A percentile compares a stretch with the other conserved stretches of the same genome.
Evolutionary conservation across 2,329 filamentous ascomycete genomes (phyloP).

Genomic region (Neophaeococcomyces mojaviensis): DNA sequence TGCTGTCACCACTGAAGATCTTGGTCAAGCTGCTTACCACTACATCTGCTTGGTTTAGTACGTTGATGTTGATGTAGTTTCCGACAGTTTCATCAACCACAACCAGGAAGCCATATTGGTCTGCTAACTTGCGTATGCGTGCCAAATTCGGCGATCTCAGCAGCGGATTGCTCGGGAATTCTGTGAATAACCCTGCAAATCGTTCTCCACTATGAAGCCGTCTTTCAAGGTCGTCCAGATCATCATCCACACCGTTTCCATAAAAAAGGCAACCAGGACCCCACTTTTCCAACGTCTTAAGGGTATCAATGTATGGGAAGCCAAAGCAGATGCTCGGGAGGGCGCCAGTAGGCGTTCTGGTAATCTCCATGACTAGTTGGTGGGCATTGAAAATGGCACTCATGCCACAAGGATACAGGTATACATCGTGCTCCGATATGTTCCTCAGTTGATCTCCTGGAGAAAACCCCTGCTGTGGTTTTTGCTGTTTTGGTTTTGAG

Average conservation of each 20-base stretch:
- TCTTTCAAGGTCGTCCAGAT: conserved; percentile 75
- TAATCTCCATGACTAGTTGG: conserved; percentile 59
- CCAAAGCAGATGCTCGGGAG: conserved; percentile 79
- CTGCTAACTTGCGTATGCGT: conserved; percentile 72
- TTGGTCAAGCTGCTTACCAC: conserved; percentile 95
- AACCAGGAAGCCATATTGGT: conserved; percentile 78
- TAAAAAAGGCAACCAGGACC: conserved; percentile 85
- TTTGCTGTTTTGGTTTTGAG: conserved; percentile 25
- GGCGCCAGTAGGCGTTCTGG: conserved; percentile 42
- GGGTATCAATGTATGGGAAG: conserved; percentile 95
- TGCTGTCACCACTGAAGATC: conserved; percentile 93
- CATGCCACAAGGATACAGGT: conserved; percentile 85
- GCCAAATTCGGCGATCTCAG: conserved; percentile 74
- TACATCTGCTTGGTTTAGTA: conserved; percentile 80
- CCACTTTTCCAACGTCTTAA: conserved; percentile 93
- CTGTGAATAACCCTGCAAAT: conserved; percentile 80
- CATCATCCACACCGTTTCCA: conserved; percentile 66
- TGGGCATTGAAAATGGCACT: conserved; percentile 90
- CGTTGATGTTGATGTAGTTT: conserved; percentile 92
- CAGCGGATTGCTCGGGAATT: conserved; percentile 90
- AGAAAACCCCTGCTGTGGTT: conserved; percentile 24
- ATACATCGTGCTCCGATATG: conserved; percentile 69
- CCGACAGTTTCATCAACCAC: conserved; percentile 95
- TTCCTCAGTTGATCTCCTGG: conserved; percentile 23
- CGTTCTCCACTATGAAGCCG: conserved; percentile 64